Base-by-base conservation (phyloP, 306 rosid genomes). In the Spatholobus suberectus region DNA sequence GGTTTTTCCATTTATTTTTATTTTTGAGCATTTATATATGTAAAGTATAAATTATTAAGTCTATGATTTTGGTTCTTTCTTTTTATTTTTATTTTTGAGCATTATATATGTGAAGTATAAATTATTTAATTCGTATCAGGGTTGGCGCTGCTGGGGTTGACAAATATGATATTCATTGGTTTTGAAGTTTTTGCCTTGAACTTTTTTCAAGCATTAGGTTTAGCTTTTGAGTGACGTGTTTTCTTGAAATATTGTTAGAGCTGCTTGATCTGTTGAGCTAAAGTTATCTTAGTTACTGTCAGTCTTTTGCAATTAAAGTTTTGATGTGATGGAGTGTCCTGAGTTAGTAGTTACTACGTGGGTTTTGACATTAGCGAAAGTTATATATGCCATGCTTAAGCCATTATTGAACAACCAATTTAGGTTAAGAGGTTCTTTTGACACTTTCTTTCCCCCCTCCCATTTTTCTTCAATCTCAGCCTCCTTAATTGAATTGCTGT, bases 341-440 rank as follows among this genome's bases (percentile, higher is more conserved):
- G 63, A 8, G n/a, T 70, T 23, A 26, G 23, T 5, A 27, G 27
- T 62, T 32, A 34, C 23, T 32, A 7, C 43, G 17, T 78, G 49
- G 49, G 38, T 20, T 77, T 21, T 10, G n/a, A 73, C 65, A 73
- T 18, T 8, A 18, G 9, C 2, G 1, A 55, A 6, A 38, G 57
- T 79, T 7, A 47, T 81, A 34, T n/a, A 14, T 73, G 4, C 10
- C 54, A 59, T 71, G 21, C 38, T 43, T 59, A 43, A 21, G 41
- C 61, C 78, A 32, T 54, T 58, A 27, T 71, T 27, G 7, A 49
- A 26, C 17, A 2, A 29, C 8, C 17, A 41, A 14, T 68, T 57
- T 32, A 63, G 43, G 73, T 37, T 26, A 76, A 82, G 55, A 32
- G 35, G 17, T 70, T 59, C 43, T 61, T 15, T 35, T 82, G 37